phyloP scores from a whole-genome alignment of 768 basidiomycete species.

The Tubosaeta sp. region DNA sequence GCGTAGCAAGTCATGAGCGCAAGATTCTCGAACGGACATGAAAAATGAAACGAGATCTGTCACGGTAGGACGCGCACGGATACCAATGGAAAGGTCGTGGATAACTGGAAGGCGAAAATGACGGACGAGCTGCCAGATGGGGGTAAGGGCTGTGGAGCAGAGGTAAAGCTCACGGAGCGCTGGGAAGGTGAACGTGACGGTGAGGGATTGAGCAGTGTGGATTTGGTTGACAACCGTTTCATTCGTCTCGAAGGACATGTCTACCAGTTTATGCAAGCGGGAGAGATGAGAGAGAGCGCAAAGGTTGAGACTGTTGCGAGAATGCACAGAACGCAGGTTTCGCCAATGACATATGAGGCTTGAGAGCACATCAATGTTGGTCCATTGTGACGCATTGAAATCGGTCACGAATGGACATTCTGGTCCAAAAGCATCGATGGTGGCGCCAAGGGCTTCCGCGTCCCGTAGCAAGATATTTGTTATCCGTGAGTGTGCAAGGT shows the following conservation, averaged over 20 bases:
- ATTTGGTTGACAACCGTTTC: neutral
- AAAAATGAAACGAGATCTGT: constrained; percentile 4
- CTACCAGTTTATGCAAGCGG: neutral
- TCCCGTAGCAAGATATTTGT: neutral
- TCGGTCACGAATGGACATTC: neutral
- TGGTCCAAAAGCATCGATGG: neutral
- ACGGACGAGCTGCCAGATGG: neutral
- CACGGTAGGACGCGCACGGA: neutral
- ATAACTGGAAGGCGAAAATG: neutral
- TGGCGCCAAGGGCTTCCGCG: neutral
- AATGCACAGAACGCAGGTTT: constrained; percentile 1
- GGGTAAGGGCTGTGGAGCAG: neutral
- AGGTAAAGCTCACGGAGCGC: neutral
- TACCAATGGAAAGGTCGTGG: neutral
- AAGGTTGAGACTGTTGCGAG: neutral
- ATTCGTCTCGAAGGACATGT: neutral
- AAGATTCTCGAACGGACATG: neutral
- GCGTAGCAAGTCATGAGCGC: neutral
- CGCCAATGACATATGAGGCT: constrained; percentile 7
- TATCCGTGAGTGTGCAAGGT: constrained; percentile 4
- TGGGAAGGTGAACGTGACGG: neutral
- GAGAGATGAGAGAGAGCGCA: constrained; percentile 5
- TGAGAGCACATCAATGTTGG: neutral
- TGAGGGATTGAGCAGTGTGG: neutral
- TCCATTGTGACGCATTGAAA: neutral